phyloP scores from a whole-genome alignment of 116 monocot genomes.

The Papilionanthe hybrid region DNA sequence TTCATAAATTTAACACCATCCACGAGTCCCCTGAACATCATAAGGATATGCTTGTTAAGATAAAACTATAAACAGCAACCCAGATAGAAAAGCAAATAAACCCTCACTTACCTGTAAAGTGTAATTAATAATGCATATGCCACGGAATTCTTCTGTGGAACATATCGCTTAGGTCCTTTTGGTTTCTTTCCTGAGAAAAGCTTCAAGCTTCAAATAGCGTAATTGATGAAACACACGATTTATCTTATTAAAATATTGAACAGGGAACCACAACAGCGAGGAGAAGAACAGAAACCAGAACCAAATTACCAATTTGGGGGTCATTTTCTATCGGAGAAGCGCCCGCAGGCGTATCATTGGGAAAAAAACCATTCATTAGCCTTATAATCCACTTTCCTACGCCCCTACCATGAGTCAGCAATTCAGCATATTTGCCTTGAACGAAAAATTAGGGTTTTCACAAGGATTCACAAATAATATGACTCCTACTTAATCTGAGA shows the following conservation, averaged over 20 bases:
- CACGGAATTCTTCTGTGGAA: conserved; percentile 91
- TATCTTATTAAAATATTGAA: background rate
- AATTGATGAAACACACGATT: background rate
- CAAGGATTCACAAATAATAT: background rate
- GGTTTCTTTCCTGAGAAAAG: conserved; percentile 58
- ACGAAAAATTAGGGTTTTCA: background rate
- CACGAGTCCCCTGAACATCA: conserved; percentile 31
- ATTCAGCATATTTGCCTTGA: background rate
- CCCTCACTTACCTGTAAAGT: conserved; percentile 55
- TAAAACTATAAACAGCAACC: background rate
- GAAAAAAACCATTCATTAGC: conserved; percentile 69
- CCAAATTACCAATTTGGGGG: conserved; percentile 33
- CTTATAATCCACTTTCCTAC: conserved; percentile 89
- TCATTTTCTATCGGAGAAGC: conserved; percentile 13
- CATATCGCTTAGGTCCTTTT: conserved; percentile 62
- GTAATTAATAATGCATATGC: conserved; percentile 90
- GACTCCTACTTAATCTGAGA: conserved; percentile 65
- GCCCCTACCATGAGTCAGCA: conserved; percentile 35
- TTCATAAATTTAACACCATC: conserved; percentile 64
- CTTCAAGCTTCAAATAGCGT: background rate
- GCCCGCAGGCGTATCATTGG: conserved; percentile 14
- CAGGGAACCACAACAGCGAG: background rate
- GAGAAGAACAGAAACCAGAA: background rate
- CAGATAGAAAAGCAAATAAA: background rate
- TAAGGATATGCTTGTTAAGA: conserved; percentile 11